Conservation (phyloP, 108 stramenopile species). For the Licmophora abbreviata region DNA sequence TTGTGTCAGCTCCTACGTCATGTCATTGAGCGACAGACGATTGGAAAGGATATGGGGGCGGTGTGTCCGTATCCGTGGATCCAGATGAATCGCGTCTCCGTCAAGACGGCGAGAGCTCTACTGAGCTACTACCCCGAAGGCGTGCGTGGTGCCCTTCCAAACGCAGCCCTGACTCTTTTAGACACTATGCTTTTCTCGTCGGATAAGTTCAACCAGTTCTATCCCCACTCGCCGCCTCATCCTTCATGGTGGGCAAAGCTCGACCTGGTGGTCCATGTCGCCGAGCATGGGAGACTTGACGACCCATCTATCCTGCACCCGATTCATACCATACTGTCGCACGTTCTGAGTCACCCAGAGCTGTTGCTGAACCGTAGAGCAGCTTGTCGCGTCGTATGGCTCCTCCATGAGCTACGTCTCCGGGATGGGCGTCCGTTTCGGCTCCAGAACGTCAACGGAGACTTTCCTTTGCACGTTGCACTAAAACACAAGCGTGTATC, state of each 20-base stretch:
- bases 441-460: background rate
- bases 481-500: background rate
- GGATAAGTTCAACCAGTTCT: no score
- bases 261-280: slow-evolving; percentile 17
- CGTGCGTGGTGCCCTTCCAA: no score
- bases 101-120: slow-evolving; percentile 3
- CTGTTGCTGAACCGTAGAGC: background rate
- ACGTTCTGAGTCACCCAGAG: slow-evolving; percentile 8
- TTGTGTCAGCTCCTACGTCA: slow-evolving; percentile 3
- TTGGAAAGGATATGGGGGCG: no score
- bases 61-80: slow-evolving; percentile 24
- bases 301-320: slow-evolving; percentile 1
- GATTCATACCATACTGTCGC: slow-evolving; percentile 8
- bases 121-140: slow-evolving; percentile 11
- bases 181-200: slow-evolving; percentile 3
- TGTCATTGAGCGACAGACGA: background rate
- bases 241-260: slow-evolving; percentile 13
- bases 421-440: background rate
- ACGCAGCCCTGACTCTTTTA: no score
- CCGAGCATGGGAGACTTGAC: slow-evolving; percentile 2
- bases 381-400: background rate
- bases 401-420: background rate
- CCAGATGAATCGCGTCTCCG: slow-evolving; percentile 6
- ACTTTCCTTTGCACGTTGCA: slow-evolving; percentile 1
- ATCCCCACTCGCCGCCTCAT: slow-evolving; percentile 6